Base-by-base conservation (phyloP, 345 rosid genomes). In the Cardamine chenopodiifolia region DNA sequence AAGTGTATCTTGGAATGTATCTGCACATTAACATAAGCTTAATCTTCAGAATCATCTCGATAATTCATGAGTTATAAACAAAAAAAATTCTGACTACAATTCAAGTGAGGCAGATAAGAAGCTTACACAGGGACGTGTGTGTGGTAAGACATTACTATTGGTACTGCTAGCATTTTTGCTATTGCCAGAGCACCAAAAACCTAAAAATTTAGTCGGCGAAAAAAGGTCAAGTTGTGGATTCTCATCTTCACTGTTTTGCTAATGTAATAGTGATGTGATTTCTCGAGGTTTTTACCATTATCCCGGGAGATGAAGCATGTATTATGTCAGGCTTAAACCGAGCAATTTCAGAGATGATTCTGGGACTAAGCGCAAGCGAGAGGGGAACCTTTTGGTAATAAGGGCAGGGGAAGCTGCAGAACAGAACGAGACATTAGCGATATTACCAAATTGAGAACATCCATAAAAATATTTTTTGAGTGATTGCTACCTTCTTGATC, bases 101-200 rank as follows among this genome's bases (percentile, higher is more conserved):
- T 15, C n/a, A 67, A 49, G 8, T 50, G 19, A 50, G 40, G 59
- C 34, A 62, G 58, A 71, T 20, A 59, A 71, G 68, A 54, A 76
- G 84, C 99, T 89, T 82, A 95, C 99, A 95, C 97, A 40, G 99
- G 99, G 61, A 95, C 99, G 66, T 95, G 99, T 67, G 98, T 95
- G 82, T 95, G 99, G 76, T 95, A 92, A 32, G 99, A 95, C 99
- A 95, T 92, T 68, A 95, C 97, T 25, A 95, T 87, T 45, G 99
- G 99, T n/a, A 95, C 97, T 8, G 85, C 85, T 67, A 95, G 65
- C 79, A 95, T 71, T 80, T 95, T 95, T 37, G 97, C 92, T 72
- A 95, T 95, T 29, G 77, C 76, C 8, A 95, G 91, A 20, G 99
- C 99, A 67, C 99, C 97, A 74, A 95, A 95, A 56, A 95, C 99